Base-by-base conservation (phyloP, 1,284 basidiomycete genomes). In the Ceratobasidium sp. region DNA sequence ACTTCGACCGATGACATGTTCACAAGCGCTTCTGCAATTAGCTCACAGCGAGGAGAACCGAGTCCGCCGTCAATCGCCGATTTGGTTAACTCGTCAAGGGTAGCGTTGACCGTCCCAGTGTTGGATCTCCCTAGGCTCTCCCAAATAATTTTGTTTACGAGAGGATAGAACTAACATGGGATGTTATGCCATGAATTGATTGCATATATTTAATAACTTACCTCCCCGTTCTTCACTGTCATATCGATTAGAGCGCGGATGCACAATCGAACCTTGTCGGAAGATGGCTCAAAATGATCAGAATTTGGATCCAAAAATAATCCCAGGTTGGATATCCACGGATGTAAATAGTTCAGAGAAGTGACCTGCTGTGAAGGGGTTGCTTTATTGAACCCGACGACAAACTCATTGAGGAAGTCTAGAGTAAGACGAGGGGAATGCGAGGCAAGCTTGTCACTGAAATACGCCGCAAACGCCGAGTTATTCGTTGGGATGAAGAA, bases 351-450 rank as follows among this genome's bases (percentile, higher is more conserved):
- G 74, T 91, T 88, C 21, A 95, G 79, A 77, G 89, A 93, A 67
- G 86, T 86, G 32, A 92, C 86, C 69, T 89, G 88, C 71, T 89
- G 88, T 1, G 85, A 81, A n/a, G 75, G 73, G 65, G 21, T 72
- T 60, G 58, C 50, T 3, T 87, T 88, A 72, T 88, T 85, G 79
- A 92, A 83, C 1, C 81, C 81, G 3, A 86, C 84, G 32, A 88
- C 87, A 60, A 95, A 91, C 80, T 96, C 94, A 23, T 89, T 88
- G 71, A 96, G 83, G 81, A 96, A 93, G 79, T 96, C 93, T 23
- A 96, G 83, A 0, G 94, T 95, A 53, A 96, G 82, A 34, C 93
- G 87, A 10, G 94, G 92, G 8, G 87, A 88, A 76, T 90, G 89
- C 1, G 82, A 82, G 0, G 94, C 88, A 9, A 96, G 82, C 43